Evolutionary conservation across 1,284 basidiomycete genomes (phyloP), one percentile per base, ranked within the genome.

Genomic region (Ceratobasidium sp.): DNA sequence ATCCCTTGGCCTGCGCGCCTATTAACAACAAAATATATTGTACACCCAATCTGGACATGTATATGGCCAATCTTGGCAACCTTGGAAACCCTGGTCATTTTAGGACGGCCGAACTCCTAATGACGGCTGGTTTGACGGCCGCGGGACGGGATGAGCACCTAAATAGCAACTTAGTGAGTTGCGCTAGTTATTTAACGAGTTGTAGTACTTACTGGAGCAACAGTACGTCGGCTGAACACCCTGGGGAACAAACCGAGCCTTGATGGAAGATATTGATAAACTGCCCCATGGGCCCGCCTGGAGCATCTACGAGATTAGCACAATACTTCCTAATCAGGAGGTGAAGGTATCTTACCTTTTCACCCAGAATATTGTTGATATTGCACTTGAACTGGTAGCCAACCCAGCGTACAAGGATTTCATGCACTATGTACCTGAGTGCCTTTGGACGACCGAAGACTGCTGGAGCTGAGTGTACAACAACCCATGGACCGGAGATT

Each of bases 381-480:
- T 59, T 23, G 38, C 38, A 14, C 32, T 28, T n/a, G 32, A 43
- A 26, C 54, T 75, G 0, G 13, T 75, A 13, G 58, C 58, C n/a
- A 74, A 75, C 44, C 52, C 63, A 11, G 38, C 28, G 5, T 73
- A 74, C 44, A 35, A 50, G 2, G 41, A 71, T 1, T 23, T 47
- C 21, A n/a, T 75, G 23, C 28, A 57, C 13, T 75, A 58, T 50
- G 26, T 1, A 9, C 73, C 74, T 35, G 28, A 21, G n/a, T 3
- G 57, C 38, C 28, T 41, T n/a, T 59, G n/a, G 32, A 59, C 32
- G 26, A 30, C 44, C 11, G 30, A 35, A 11, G 16, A 35, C 3
- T 28, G 61, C 8, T n/a, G 5, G 11, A 23, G 23, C 41, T 26
- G 61, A 9, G 44, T 50, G 1, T 49, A 49, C n/a, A 44, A 50